Percentiles rank a stretch among this genome's conserved stretches.
Conservation (phyloP, 257 asterid genomes). For the Lycium ferocissimum region DNA sequence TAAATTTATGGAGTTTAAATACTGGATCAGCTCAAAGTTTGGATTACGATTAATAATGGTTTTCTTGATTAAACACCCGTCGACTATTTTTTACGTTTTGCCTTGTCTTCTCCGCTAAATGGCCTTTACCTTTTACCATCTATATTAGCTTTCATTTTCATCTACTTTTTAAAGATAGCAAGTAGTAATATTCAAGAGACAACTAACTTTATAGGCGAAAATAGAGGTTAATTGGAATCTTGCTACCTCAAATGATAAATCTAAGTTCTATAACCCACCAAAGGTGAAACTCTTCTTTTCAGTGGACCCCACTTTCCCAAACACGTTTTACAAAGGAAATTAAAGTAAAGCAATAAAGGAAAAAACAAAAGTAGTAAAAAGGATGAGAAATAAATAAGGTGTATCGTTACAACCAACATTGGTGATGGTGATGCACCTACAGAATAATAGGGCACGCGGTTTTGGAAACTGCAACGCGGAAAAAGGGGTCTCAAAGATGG, state of each 20-base stretch:
- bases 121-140: background rate
- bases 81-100: background rate
- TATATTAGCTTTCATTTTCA: background rate
- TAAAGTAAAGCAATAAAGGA: background rate
- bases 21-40: too few species aligned
- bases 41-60: too few species aligned
- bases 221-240: background rate
- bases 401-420: background rate
- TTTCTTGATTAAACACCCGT: too few species aligned
- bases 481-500: slow-evolving; percentile 20
- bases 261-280: too few species aligned
- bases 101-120: background rate
- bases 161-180: background rate
- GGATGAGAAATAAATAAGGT: background rate
- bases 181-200: background rate
- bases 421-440: background rate
- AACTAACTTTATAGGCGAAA: background rate
- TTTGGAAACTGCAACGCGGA: slow-evolving; percentile 39
- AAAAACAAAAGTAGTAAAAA: background rate
- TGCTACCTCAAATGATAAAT: background rate
- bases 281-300: background rate
- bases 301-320: background rate
- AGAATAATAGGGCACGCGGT: slow-evolving; percentile 41
- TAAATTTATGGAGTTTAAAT: too few species aligned
- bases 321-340: background rate